Evolutionary conservation across 164 flowering plant genomes (phyloP), one percentile per base, ranked within the genome.

Genomic region (Piper betle): DNA sequence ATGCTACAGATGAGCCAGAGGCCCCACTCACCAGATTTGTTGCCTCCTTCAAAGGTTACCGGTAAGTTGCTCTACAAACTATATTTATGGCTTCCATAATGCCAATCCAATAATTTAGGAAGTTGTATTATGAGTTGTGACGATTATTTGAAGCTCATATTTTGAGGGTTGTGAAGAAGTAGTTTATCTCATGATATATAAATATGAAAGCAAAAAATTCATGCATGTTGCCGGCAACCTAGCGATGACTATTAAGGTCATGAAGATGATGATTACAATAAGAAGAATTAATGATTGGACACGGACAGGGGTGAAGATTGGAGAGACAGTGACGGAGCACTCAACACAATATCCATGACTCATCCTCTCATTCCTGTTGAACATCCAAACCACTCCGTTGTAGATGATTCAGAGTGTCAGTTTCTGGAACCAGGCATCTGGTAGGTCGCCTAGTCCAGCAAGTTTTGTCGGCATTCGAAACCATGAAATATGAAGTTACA

Each of bases 251-350:
- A 25, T 25, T 25, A 25, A 25, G 33, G 33, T 25, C 33, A 25
- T 25, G 33, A 0, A 25, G 33, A 25, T 25, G 33, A 25, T 25
- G 33, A 25, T 2, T 25, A 25, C 33, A 25, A 25, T 25, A 25
- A 25, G 33, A 25, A 25, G 33, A 25, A 0, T 25, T 25, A 25
- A 25, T 25, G 33, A 25, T 15, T 37, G 13, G 38, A 66, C 42
- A 39, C 18, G 39, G 68, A 67, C 82, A 94, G 99, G 80, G 97
- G 91, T 72, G 94, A 82, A 70, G 96, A 94, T 70, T 94, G 99
- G 99, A 80, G 81, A 68, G 99, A 91, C 73, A 94, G 91, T 67
- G 99, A 94, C 68, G 97, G 99, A 64, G 99, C 97, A 6, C 77
- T 94, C 48, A 91, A 94, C 78, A 91, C 96, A 17, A 73, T 87